phyloP scores from a whole-genome alignment of 108 stramenopile genomes.

The Fragilaria radians region DNA sequence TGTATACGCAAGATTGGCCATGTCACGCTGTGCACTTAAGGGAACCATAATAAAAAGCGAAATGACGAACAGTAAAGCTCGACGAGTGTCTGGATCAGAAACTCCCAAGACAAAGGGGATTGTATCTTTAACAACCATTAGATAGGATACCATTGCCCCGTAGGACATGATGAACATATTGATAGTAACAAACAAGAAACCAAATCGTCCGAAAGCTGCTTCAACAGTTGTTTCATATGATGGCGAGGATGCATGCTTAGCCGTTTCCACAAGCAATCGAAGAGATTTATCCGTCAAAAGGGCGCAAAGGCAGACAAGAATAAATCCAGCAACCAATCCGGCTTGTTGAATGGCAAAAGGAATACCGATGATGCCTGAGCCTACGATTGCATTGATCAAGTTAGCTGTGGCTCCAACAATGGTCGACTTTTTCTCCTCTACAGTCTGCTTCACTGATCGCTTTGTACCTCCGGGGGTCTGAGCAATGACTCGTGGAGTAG shows the following conservation, averaged over 20 bases:
- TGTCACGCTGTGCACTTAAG: conserved; percentile 67
- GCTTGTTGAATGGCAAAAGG: conserved; percentile 79
- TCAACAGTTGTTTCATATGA: conserved; percentile 75
- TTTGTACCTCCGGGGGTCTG: conserved; percentile 36
- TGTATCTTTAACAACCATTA: conserved; percentile 83
- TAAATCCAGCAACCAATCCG: conserved; percentile 65
- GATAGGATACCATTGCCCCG: conserved; percentile 75
- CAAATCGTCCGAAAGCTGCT: conserved; percentile 63
- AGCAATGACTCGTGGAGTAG: conserved; percentile 29
- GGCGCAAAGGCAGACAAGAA: conserved; percentile 47
- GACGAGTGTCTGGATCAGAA: conserved; percentile 29
- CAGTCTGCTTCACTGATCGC: conserved; percentile 8
- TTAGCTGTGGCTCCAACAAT: conserved; percentile 68
- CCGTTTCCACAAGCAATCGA: conserved; percentile 60
- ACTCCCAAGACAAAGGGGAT: conserved; percentile 58
- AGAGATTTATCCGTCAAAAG: conserved; percentile 66
- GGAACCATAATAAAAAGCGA: conserved; percentile 59
- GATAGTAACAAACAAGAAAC: conserved; percentile 61
- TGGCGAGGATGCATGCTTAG: conserved; percentile 67
- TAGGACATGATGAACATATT: conserved; percentile 81
- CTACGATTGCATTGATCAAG: conserved; percentile 81
- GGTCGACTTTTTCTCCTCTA: conserved; percentile 54
- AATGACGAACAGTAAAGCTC: conserved; percentile 49
- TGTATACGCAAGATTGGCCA: conserved; percentile 78
- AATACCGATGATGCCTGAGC: conserved; percentile 82